phyloP scores from a whole-genome alignment of 2,329 filamentous ascomycete species.

The Stachybotrys chartarum region DNA sequence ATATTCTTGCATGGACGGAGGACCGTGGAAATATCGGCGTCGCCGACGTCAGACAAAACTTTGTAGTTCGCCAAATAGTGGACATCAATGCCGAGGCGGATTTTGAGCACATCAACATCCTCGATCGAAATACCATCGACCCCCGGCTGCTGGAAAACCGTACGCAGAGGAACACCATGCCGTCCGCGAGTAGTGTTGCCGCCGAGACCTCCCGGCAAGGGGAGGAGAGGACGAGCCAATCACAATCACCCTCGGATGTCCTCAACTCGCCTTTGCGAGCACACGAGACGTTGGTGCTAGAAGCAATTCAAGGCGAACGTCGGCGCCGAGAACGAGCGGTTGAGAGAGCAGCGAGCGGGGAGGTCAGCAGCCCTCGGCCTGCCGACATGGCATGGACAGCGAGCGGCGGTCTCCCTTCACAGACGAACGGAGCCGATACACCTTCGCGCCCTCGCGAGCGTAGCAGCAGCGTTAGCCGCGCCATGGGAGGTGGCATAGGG shows the following conservation, averaged over 20 bases:
- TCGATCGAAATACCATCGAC: conserved; percentile 48
- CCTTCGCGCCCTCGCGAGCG: conserved; percentile 21
- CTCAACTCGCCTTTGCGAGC: conserved; percentile 44
- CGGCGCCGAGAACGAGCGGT: conserved; percentile 38
- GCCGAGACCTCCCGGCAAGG: conserved; percentile 11
- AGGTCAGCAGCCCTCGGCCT: neutral
- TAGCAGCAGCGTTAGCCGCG: conserved; percentile 27
- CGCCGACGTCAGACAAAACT: conserved; percentile 62
- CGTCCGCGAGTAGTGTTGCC: conserved; percentile 9
- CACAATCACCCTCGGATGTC: conserved; percentile 19
- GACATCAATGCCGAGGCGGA: conserved; percentile 52
- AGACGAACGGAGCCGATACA: neutral
- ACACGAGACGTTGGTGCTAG: conserved; percentile 49
- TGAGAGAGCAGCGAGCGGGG: conserved; percentile 13
- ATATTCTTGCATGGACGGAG: conserved; percentile 90
- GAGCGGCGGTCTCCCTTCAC: neutral
- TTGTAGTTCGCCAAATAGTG: conserved; percentile 62
- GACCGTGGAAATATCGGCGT: conserved; percentile 71
- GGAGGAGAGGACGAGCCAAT: conserved; percentile 2
- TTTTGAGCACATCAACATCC: conserved; percentile 48
- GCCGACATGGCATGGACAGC: neutral
- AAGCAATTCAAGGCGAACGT: conserved; percentile 47
- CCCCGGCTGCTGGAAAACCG: conserved; percentile 42
- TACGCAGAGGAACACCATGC: conserved; percentile 27
- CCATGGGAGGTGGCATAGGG: conserved; percentile 17